These are phyloP conservation scores for Fennellomyces sp. DNA, from an alignment of 371 early-diverging fungal genomes.

Conservation along the genomic window DNA sequence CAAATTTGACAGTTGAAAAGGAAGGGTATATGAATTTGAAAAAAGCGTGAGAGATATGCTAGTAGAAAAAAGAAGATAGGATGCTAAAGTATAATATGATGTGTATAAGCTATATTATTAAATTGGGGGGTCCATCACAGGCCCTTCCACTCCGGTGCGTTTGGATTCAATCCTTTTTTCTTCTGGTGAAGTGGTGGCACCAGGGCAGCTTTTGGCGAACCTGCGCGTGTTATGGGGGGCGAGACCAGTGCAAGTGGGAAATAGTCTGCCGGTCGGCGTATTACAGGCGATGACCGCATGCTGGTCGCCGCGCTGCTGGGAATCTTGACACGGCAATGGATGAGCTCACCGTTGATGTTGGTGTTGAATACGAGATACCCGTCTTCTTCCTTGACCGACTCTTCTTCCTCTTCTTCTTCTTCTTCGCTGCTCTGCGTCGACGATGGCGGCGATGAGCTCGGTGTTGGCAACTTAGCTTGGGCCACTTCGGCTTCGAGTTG, in stretches of 20 bases:
- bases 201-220: constrained; percentile 1
- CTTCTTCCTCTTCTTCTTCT: constrained; percentile 4
- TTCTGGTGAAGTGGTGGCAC: constrained; percentile 17
- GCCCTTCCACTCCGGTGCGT: constrained; percentile 38
- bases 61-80: background rate
- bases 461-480: constrained; percentile 4
- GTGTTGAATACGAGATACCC: constrained; percentile 39
- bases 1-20: constrained; percentile 39
- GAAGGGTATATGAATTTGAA: background rate
- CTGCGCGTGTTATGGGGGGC: constrained; percentile 22
- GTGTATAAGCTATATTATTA: too few relatives aligned
- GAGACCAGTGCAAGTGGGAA: constrained; percentile 15
- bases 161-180: constrained; percentile 39
- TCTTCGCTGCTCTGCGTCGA: background rate
- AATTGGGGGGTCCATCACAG: background rate
- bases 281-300: constrained; percentile 14
- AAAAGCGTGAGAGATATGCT: background rate
- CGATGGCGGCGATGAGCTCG: constrained; percentile 6
- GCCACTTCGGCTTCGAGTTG: constrained; percentile 21
- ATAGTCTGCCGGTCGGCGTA: constrained; percentile 6
- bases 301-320: constrained; percentile 19
- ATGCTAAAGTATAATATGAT: background rate
- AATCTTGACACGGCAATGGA: constrained; percentile 39
- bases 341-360: constrained; percentile 32
- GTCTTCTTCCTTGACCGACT: constrained; percentile 31